These are phyloP conservation scores for Rhodotorula sp. DNA, from an alignment of 1,284 basidiomycete genomes.

Conservation along the genomic window DNA sequence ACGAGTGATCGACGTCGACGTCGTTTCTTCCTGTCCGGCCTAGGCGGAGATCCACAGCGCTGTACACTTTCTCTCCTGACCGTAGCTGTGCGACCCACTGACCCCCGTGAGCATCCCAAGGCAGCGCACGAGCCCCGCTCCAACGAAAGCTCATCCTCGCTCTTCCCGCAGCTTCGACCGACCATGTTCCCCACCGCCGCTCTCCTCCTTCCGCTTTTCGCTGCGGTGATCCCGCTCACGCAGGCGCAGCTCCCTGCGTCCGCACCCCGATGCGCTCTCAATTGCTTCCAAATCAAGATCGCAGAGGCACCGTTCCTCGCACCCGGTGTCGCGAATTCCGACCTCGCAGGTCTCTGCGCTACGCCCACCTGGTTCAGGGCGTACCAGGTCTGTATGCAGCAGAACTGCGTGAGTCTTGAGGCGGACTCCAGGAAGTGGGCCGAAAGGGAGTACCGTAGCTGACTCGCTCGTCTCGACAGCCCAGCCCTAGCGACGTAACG, in stretches of 20 bases:
- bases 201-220: not conserved
- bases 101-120: not conserved
- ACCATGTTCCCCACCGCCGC: not conserved
- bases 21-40: not conserved
- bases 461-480: not conserved
- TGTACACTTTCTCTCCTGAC: no score
- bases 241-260: not conserved
- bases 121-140: not conserved
- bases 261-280: not conserved
- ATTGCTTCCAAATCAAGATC: not conserved
- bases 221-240: not conserved
- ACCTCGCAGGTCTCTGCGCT: not conserved
- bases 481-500: not conserved
- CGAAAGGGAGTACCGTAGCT: not conserved
- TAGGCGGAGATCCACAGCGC: no score
- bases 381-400: not conserved
- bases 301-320: not conserved
- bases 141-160: no score
- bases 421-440: not conserved
- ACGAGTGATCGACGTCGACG: not conserved
- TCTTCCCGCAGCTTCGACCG: not conserved
- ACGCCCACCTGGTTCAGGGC: not conserved
- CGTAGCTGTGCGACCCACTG: no score
- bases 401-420: not conserved
- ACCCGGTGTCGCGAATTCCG: not conserved